A percentile compares a stretch with the other conserved stretches of the same genome.
phyloP scores from a whole-genome alignment of 1,284 basidiomycete genomes.

The Cryptococcus wingfieldii region DNA sequence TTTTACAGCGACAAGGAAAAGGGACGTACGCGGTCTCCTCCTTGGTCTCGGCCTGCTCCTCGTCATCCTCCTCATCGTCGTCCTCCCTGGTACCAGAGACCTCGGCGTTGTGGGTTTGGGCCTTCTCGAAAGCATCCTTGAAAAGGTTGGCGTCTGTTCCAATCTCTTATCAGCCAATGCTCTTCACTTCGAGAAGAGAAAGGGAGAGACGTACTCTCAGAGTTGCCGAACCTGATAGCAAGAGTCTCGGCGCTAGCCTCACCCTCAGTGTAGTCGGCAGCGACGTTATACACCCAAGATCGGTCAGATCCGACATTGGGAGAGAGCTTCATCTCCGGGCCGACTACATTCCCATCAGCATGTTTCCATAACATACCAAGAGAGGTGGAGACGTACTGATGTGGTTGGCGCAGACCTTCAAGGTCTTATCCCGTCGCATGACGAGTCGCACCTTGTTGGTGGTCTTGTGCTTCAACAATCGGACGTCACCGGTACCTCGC shows the following conservation, averaged over 20 bases:
- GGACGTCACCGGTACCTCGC: constrained; percentile 73
- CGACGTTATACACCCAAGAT: constrained; percentile 98
- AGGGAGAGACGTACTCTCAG: constrained; percentile 69
- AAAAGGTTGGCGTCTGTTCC: constrained; percentile 76
- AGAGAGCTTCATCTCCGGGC: constrained; percentile 86
- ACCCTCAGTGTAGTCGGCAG: constrained; percentile 88
- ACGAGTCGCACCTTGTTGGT: constrained; percentile 91
- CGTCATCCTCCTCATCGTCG: constrained; percentile 2
- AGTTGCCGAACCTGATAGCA: constrained; percentile 96
- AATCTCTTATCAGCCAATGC: constrained; percentile 10
- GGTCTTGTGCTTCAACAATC: constrained; percentile 80
- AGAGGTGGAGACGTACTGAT: constrained; percentile 60
- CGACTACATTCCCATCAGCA: constrained; percentile 56
- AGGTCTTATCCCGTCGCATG: constrained; percentile 99
- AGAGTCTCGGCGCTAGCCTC: constrained; percentile 89
- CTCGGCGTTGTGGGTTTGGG: constrained; percentile 65
- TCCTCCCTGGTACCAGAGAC: constrained; percentile 23
- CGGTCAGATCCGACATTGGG: constrained; percentile 99
- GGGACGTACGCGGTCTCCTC: not conserved
- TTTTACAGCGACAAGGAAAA: not conserved
- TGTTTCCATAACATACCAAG: not conserved
- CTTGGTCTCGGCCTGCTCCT: constrained; percentile 6
- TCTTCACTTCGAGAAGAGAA: not conserved
- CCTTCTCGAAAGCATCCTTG: constrained; percentile 80
- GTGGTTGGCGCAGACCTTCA: constrained; percentile 99